Percentiles rank a stretch among this genome's conserved stretches.
These are phyloP conservation scores for Trichoderma cornu-damae DNA, from an alignment of 2,329 filamentous ascomycete genomes.

Conservation along the genomic window DNA sequence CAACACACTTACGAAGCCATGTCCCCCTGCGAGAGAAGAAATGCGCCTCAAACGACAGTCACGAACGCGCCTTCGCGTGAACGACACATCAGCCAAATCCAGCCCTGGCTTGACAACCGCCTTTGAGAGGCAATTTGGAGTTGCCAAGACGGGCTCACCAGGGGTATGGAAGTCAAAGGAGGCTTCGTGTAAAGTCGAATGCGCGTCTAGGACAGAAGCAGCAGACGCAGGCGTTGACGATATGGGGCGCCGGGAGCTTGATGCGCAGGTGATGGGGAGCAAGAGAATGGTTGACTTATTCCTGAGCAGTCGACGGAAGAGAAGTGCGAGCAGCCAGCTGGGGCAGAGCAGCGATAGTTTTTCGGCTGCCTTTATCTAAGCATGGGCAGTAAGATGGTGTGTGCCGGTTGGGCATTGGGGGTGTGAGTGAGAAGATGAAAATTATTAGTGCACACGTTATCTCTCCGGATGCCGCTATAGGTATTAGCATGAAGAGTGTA, in stretches of 20 bases:
- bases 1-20: slow-evolving; percentile 23
- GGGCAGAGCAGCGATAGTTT: slow-evolving; percentile 27
- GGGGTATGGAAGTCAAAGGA: slow-evolving; percentile 17
- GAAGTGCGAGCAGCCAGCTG: slow-evolving; percentile 34
- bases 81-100: slow-evolving; percentile 26
- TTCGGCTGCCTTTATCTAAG: slow-evolving; percentile 32
- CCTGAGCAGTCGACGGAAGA: slow-evolving; percentile 44
- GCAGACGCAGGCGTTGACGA: not conserved
- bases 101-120: slow-evolving; percentile 27
- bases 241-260: slow-evolving; percentile 18
- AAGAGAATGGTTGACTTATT: slow-evolving; percentile 52
- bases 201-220: not conserved
- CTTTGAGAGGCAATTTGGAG: slow-evolving; percentile 23
- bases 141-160: slow-evolving; percentile 22
- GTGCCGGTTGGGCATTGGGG: too few species aligned
- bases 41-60: slow-evolving; percentile 23
- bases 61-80: slow-evolving; percentile 21
- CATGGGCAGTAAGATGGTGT: too few species aligned
- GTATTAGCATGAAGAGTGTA: not conserved
- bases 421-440: not conserved
- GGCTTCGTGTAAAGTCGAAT: not conserved
- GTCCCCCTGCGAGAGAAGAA: slow-evolving; percentile 21
- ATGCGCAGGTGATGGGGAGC: slow-evolving; percentile 39
- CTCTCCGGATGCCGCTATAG: not conserved
- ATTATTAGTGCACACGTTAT: not conserved